phyloP scores from a whole-genome alignment of 106 monocot genomes.

The Triglochin maritima region DNA sequence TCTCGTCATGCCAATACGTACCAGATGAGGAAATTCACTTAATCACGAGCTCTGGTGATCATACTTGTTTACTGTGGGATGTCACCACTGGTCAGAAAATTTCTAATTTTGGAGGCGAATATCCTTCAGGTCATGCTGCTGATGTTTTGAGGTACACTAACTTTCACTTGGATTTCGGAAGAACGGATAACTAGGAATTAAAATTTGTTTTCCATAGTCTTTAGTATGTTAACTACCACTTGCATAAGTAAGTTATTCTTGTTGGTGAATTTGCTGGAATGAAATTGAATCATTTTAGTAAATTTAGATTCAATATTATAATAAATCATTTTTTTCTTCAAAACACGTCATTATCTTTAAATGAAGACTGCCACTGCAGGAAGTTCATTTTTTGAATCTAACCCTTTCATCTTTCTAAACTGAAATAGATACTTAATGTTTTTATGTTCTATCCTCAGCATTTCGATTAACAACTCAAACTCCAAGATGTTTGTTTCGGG shows the following conservation, averaged over 20 bases:
- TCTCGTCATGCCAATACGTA: constrained; percentile 86
- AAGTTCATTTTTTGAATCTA: no score
- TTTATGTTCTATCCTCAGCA: constrained; percentile 20
- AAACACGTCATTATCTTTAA: no score
- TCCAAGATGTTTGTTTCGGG: constrained; percentile 93
- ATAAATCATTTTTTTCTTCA: no score
- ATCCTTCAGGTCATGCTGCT: constrained; percentile 91
- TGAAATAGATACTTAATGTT: no score
- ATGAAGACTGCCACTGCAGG: no score
- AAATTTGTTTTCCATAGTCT: no score
- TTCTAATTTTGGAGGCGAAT: constrained; percentile 95
- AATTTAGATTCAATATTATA: not conserved
- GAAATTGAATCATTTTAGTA: not conserved
- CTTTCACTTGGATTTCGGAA: not conserved
- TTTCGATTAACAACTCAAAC: constrained; percentile 74
- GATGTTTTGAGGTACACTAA: constrained; percentile 68
- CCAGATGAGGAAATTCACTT: constrained; percentile 76
- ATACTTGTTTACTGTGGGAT: constrained; percentile 93
- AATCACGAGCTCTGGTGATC: constrained; percentile 90
- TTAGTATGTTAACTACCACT: no score
- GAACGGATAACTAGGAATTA: no score
- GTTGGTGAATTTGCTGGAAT: not conserved
- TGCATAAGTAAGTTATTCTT: not conserved
- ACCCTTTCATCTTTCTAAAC: no score
- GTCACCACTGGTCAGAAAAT: constrained; percentile 85